Evolutionary conservation across 2,329 filamentous ascomycete genomes (phyloP).

Genomic region (Ceratocystis diversiconidia): DNA sequence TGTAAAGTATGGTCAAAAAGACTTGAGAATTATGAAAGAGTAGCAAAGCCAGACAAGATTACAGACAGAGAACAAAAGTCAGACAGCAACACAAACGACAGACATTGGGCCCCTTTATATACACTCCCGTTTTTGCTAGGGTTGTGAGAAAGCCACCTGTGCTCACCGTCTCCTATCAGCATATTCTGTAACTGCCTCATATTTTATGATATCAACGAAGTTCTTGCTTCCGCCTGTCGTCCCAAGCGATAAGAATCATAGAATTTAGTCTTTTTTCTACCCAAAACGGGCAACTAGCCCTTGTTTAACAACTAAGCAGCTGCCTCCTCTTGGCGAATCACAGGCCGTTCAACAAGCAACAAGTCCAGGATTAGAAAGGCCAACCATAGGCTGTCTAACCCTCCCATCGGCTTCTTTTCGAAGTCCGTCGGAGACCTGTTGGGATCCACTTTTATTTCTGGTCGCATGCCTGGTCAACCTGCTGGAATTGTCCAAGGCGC

Average conservation of each 20-base stretch:
- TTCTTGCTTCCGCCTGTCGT: background rate
- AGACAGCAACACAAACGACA: background rate
- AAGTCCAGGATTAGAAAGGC: background rate
- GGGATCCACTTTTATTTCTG: background rate
- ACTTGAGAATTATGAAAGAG: background rate
- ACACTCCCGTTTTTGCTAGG: background rate
- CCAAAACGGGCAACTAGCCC: background rate
- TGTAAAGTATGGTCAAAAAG: background rate
- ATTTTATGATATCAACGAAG: background rate
- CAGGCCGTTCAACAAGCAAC: background rate
- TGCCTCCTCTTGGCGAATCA: no score
- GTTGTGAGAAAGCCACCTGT: background rate
- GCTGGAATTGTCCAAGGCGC: background rate
- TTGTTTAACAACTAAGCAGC: no score
- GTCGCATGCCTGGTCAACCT: background rate
- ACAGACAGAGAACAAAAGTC: background rate
- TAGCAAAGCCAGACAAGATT: background rate
- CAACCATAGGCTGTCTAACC: background rate
- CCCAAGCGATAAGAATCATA: background rate
- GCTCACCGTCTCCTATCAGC: background rate
- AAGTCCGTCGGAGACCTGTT: slow-evolving; percentile 5
- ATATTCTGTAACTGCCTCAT: background rate
- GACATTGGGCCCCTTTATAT: background rate
- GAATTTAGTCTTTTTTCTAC: background rate
- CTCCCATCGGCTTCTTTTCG: background rate